Percentiles rank a stretch among this genome's conserved stretches.
These are phyloP conservation scores for Backusella sp. DNA, from an alignment of 192 early-diverging fungal species.

Conservation along the genomic window DNA sequence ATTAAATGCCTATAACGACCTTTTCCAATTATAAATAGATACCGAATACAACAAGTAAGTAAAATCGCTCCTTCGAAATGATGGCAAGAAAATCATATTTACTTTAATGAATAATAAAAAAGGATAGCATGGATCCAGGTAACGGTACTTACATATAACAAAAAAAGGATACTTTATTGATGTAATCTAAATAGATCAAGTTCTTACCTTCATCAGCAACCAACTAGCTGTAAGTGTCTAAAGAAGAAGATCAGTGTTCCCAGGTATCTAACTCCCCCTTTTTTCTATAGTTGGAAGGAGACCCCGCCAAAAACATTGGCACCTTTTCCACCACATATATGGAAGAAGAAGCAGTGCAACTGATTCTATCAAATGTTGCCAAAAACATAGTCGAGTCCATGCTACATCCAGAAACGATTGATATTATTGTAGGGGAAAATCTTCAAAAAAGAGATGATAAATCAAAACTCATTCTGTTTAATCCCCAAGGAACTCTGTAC, in stretches of 20 bases:
- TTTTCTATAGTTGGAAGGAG: conserved; percentile 65
- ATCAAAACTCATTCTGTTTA: too few relatives aligned
- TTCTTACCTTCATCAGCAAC: conserved; percentile 31
- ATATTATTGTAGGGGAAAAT: conserved; percentile 34
- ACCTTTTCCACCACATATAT: conserved; percentile 64
- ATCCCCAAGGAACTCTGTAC: conserved; percentile 15
- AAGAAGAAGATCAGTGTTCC: not conserved
- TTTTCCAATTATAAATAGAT: not conserved
- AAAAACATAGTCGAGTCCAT: conserved; percentile 67
- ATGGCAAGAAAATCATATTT: not conserved
- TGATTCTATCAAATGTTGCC: conserved; percentile 68
- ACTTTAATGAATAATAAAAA: not conserved
- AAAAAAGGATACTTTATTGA: not conserved
- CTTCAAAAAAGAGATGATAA: too few relatives aligned
- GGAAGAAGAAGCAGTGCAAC: conserved; percentile 72
- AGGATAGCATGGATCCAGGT: conserved; percentile 28
- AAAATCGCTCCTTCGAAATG: not conserved
- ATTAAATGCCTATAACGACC: not conserved
- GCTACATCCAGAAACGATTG: conserved; percentile 38
- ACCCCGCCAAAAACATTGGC: conserved; percentile 73
- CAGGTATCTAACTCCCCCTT: not conserved
- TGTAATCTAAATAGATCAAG: conserved; percentile 9
- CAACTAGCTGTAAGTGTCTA: conserved; percentile 21
- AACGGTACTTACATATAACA: not conserved
- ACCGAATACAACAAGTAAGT: conserved; percentile 32